A percentile compares a stretch with the other conserved stretches of the same genome.
These are phyloP conservation scores for Nannizzia gypsea DNA, from an alignment of 2,329 filamentous ascomycete species.

Conservation along the genomic window DNA sequence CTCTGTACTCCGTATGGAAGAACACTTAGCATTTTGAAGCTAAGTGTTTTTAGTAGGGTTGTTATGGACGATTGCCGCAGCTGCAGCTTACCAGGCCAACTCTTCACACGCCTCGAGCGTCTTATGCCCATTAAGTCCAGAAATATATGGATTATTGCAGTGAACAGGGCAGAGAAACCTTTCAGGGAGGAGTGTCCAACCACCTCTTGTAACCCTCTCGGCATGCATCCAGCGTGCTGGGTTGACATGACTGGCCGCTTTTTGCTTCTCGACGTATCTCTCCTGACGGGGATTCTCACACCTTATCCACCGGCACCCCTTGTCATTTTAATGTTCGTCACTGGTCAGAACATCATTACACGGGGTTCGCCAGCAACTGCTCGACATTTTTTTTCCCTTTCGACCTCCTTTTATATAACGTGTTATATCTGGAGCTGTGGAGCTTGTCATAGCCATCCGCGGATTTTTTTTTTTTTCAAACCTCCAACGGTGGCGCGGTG, in stretches of 20 bases:
- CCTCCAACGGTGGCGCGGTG: slow-evolving; percentile 4
- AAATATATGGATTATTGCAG: not conserved
- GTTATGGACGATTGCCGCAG: slow-evolving; percentile 1
- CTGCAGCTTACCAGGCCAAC: not conserved
- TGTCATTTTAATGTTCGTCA: slow-evolving; percentile 7
- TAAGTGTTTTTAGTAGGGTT: not conserved
- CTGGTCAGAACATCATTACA: slow-evolving; percentile 4
- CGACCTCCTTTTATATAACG: not conserved
- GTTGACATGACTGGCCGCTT: not conserved
- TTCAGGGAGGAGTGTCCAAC: not conserved
- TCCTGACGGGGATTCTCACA: slow-evolving; percentile 2
- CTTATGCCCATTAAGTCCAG: not conserved
- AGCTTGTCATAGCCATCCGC: slow-evolving; percentile 1
- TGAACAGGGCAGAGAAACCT: not conserved
- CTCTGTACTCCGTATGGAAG: not conserved
- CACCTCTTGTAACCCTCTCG: not conserved
- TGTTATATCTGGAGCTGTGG: not conserved
- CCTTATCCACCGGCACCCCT: slow-evolving; percentile 1
- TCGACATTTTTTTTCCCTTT: not conserved
- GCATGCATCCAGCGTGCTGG: slow-evolving; percentile 4
- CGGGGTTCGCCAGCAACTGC: not conserved
- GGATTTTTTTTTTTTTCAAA: not conserved
- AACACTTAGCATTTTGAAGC: not conserved
- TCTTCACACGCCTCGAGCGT: not conserved
- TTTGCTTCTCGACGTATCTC: not conserved